These are phyloP conservation scores for Dendrocalamus latiflorus DNA, from an alignment of 202 grass and related monocot species.

Conservation along the genomic window DNA sequence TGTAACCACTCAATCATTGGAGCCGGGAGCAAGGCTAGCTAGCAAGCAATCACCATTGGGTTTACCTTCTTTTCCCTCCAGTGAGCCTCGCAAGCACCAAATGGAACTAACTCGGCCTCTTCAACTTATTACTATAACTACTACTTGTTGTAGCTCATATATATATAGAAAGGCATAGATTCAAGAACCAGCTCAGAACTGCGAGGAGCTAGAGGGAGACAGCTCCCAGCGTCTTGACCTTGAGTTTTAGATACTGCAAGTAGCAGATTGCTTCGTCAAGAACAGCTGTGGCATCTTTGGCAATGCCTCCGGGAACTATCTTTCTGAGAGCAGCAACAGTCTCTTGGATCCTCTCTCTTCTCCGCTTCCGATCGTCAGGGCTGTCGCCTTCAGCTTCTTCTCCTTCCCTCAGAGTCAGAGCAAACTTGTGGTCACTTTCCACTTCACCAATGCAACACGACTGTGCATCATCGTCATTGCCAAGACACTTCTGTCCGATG, in stretches of 20 bases:
- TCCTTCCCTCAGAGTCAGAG: conserved; percentile 7
- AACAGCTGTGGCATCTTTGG: conserved; percentile 71
- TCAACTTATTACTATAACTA: conserved; percentile 19
- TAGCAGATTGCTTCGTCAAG: conserved; percentile 91
- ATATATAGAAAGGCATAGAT: background rate
- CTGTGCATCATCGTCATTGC: conserved; percentile 41
- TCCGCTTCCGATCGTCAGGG: conserved; percentile 41
- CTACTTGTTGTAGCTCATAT: background rate
- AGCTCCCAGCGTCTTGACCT: conserved; percentile 72
- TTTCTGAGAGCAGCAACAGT: conserved; percentile 71
- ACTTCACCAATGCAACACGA: conserved; percentile 65
- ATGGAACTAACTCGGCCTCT: background rate
- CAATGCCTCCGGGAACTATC: conserved; percentile 71
- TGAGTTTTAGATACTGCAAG: conserved; percentile 82
- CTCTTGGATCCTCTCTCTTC: conserved; percentile 80
- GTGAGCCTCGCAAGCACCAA: background rate
- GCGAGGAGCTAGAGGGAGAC: conserved; percentile 35
- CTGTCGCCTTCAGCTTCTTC: conserved; percentile 38
- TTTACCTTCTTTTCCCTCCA: background rate
- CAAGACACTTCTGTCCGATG: conserved; percentile 33
- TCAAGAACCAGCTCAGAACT: background rate
- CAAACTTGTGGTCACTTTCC: conserved; percentile 34
- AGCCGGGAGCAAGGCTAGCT: background rate
- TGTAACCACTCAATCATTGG: conserved; percentile 24
- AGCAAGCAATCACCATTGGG: background rate